Evolutionary conservation across 306 rosid species (phyloP), one percentile per base, ranked within the genome.

Genomic region (Herpetospermum pedunculosum): DNA sequence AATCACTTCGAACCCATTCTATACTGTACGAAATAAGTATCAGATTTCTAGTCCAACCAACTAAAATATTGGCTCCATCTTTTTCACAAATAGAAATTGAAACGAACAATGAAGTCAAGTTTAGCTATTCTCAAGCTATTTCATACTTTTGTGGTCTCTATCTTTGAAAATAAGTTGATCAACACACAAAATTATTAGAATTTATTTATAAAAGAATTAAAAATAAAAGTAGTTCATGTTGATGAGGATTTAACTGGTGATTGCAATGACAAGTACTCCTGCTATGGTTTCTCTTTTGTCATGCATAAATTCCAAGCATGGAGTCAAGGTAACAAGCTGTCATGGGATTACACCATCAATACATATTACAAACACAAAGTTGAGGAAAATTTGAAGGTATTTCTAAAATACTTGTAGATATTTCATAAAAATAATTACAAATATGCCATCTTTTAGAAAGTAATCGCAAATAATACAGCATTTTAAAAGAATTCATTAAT

Each of bases 1-100:
- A 52, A 86, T 93, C 92, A 68, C 86, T 86, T 16, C 85, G 87
- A 68, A 93, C 88, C 97, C 97, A 92, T 75, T 87, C 98, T 34
- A 82, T 19, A 81, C 98, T 93, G 89, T 67, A 63, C 80, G 37
- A 55, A 48, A 76, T 57, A 65, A 47, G 47, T 40, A 32, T 75
- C 65, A 76, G 65, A 72, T 79, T 67, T 37, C 35, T 38, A 11
- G 41, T 21, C 72, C 50, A 41, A 23, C 34, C 37, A 67, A 37
- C 71, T 12, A 38, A 40, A 65, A 28, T 0, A 5, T 65, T 12
- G 29, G n/a, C 10, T 19, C 35, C 50, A 40, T 14, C 72, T 19
- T 38, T 8, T 2, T 65, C 8, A 38, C 16, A 65, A 40, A 40
- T 9, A 37, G 48, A 64, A 19, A 64, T 4, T 9, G 71, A 35